Conservation (phyloP, 768 basidiomycete species). For the Auriscalpium vulgare region DNA sequence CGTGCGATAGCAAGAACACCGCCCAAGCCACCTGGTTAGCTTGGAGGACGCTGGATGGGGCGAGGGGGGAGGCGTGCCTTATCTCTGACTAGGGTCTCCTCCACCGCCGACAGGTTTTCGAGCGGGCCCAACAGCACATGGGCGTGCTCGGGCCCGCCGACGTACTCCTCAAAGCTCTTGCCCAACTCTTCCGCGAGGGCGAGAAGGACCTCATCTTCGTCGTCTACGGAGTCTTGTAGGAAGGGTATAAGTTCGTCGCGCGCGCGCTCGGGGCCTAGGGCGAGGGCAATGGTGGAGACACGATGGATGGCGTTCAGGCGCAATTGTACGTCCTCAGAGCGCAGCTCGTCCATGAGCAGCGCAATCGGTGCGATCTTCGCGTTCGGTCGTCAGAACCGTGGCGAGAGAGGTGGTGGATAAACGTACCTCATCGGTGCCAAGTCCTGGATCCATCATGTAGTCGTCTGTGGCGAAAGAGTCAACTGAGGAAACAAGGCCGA, state of each 20-base stretch:
- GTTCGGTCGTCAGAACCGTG: background rate
- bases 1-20: background rate
- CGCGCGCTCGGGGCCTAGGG: conserved; percentile 90
- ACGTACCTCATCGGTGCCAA: conserved; percentile 63
- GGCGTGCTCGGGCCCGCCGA: conserved; percentile 83
- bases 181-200: conserved; percentile 95
- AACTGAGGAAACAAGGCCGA: too few species aligned
- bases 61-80: conserved; percentile 53
- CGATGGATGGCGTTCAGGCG: conserved; percentile 96
- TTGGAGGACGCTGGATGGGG: background rate
- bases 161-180: conserved; percentile 85
- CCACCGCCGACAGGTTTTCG: conserved; percentile 92
- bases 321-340: conserved; percentile 94
- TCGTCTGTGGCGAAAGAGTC: too few species aligned
- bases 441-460: conserved; percentile 55
- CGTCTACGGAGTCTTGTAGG: conserved; percentile 97
- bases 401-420: conserved; percentile 3
- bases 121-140: conserved; percentile 86
- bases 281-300: conserved; percentile 95
- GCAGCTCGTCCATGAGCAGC: conserved; percentile 95
- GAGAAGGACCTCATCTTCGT: conserved; percentile 96
- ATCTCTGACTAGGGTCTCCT: conserved; percentile 96
- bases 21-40: background rate
- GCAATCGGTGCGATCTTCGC: conserved; percentile 85
- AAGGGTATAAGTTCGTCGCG: conserved; percentile 94